These are phyloP conservation scores for Guadua angustifolia DNA, from an alignment of 176 grass and related monocot genomes.

Conservation along the genomic window DNA sequence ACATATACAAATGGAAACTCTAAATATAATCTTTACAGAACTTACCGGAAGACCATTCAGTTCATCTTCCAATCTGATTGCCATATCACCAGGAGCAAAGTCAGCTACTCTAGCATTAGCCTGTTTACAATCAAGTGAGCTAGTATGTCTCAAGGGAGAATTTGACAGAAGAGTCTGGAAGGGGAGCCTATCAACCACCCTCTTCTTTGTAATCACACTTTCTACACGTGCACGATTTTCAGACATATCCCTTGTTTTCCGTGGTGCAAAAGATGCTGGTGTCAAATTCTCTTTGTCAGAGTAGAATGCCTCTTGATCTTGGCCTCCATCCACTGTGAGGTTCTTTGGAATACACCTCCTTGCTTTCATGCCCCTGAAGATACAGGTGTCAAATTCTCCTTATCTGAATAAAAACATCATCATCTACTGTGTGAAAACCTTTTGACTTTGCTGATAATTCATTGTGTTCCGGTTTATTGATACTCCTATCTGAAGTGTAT, in stretches of 20 bases:
- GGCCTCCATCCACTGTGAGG: constrained; percentile 29
- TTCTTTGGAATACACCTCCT: constrained; percentile 49
- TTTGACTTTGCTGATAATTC: constrained; percentile 43
- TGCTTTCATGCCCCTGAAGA: constrained; percentile 45
- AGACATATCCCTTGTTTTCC: constrained; percentile 52
- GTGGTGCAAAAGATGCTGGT: constrained; percentile 47
- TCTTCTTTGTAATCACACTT: constrained; percentile 65
- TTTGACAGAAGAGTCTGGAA: constrained; percentile 64
- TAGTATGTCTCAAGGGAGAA: constrained; percentile 51
- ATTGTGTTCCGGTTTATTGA: constrained; percentile 5
- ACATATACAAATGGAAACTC: constrained; percentile 1
- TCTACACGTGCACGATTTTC: constrained; percentile 44
- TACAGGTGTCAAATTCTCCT: constrained; percentile 86
- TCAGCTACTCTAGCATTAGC: constrained; percentile 29
- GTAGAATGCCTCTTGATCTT: constrained; percentile 57
- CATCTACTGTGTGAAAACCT: constrained; percentile 44
- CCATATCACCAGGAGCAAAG: constrained; percentile 23
- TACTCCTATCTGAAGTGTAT: constrained; percentile 38
- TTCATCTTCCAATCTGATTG: constrained; percentile 49
- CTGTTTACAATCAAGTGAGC: constrained; percentile 34
- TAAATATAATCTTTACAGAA: constrained; percentile 8
- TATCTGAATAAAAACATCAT: constrained; percentile 64
- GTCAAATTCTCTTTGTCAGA: constrained; percentile 88
- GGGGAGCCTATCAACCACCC: constrained; percentile 54
- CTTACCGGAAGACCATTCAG: constrained; percentile 48